Evolutionary conservation across 2,329 filamentous ascomycete genomes (phyloP), one percentile per base, ranked within the genome.

Genomic region (Penicillium occitanis): DNA sequence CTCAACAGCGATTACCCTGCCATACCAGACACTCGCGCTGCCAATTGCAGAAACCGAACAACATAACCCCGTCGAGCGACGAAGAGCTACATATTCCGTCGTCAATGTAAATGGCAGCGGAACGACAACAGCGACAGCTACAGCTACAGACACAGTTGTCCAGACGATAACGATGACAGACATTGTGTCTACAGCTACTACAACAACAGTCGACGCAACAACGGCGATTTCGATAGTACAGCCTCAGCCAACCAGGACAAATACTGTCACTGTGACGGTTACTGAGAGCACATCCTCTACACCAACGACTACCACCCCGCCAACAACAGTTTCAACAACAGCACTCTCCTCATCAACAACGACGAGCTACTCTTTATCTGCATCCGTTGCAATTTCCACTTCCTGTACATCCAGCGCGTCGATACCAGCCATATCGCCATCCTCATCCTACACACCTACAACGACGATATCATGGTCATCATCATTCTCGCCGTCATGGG

Each of bases 191-290:
- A 66, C 53, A 25, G 53, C 65, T 35, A 66, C 65, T 28, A 66
- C 55, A 35, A 51, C 65, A 22, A 63, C 61, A 30, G 13, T 66
- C 17, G 65, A 61, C 44, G 46, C 30, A 25, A 66, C 65, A n/a
- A 66, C 65, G n/a, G 44, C 53, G 5, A 60, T 66, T 51, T 66
- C 65, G n/a, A 37, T 66, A 63, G 61, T 66, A 4, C 61, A 63
- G 30, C 65, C 65, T 11, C 19, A 62, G 19, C 55, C 65, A n/a
- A 50, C 28, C 7, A 28, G 4, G 11, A 30, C 42, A 17, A 66
- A 44, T 19, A 63, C 57, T n/a, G 50, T 67, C 25, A 67, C 58
- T 25, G 66, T 67, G 28, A 65, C 62, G 8, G 66, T 67, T 10
- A 64, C 62, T 7, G 48, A 57, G 14, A 48, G 55, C 8, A 35